phyloP scores from a whole-genome alignment of 805 yeast genomes.

The Candida manassasensis region DNA sequence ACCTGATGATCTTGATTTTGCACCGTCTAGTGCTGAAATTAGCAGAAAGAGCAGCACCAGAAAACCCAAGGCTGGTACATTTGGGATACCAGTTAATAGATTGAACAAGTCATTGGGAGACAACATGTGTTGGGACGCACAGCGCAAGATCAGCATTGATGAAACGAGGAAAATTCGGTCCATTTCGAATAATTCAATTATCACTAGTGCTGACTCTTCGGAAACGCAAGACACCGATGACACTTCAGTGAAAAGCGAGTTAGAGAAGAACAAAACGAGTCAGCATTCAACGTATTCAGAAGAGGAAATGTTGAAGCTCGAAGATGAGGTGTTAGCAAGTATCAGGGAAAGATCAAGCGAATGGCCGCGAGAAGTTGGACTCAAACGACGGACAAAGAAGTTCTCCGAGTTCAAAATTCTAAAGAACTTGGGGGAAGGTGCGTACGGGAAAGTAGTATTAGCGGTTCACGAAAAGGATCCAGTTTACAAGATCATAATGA shows the following conservation, averaged over 20 bases:
- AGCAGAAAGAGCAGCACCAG: constrained; percentile 34
- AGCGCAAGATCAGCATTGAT: constrained; percentile 2
- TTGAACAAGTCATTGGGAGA: constrained; percentile 3
- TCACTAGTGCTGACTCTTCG: constrained; percentile 4
- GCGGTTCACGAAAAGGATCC: constrained; percentile 65
- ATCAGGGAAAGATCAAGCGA: constrained; percentile 31
- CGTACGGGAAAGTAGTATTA: constrained; percentile 89
- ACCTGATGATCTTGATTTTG: constrained; percentile 26
- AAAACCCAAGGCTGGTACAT: constrained; percentile 9
- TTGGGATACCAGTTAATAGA: constrained; percentile 7
- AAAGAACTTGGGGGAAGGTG: constrained; percentile 90
- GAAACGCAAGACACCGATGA: constrained; percentile 9
- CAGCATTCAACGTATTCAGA: constrained; percentile 26
- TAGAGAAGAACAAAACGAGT: constrained; percentile 17
- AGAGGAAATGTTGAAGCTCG: constrained; percentile 40
- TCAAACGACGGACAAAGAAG: constrained; percentile 62
- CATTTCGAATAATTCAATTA: constrained; percentile 4
- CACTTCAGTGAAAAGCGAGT: constrained; percentile 7
- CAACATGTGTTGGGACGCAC: neutral
- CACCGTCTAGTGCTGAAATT: constrained; percentile 24
- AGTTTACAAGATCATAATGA: constrained; percentile 67
- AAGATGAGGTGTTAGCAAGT: constrained; percentile 39
- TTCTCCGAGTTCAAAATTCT: constrained; percentile 65
- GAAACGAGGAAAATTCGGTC: constrained; percentile 8
- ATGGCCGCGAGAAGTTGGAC: constrained; percentile 57